Evolutionary conservation across 352 stramenopile species (phyloP).

Genomic region (Globisporangium emineosum): DNA sequence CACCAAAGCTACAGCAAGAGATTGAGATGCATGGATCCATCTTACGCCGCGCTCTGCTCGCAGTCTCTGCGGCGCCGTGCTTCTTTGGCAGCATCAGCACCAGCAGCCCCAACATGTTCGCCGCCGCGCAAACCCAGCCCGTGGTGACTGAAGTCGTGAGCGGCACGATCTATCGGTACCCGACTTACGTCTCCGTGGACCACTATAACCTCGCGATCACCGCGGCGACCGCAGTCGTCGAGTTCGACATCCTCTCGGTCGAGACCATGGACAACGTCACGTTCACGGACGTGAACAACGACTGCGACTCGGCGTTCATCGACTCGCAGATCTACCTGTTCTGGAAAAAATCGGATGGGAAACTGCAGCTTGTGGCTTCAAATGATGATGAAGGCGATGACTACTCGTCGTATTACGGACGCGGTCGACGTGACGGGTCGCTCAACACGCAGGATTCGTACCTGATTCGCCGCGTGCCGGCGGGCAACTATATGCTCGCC

Average conservation of each 20-base stretch:
- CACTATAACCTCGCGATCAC: conserved; percentile 51
- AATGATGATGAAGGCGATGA: conserved; percentile 72
- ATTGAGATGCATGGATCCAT: background rate
- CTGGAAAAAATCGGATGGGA: conserved; percentile 21
- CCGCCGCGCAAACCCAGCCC: conserved; percentile 4
- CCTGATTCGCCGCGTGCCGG: conserved; percentile 39
- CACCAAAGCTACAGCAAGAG: background rate
- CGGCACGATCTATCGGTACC: conserved; percentile 54
- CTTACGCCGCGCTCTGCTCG: background rate
- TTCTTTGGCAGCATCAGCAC: background rate
- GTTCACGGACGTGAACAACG: conserved; percentile 56
- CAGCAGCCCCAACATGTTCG: background rate
- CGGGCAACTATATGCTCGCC: conserved; percentile 53
- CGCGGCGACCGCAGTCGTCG: conserved; percentile 37
- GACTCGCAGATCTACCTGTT: conserved; percentile 64
- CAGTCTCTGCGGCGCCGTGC: background rate
- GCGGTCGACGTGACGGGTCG: conserved; percentile 43
- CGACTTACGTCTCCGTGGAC: conserved; percentile 52
- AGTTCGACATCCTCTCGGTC: conserved; percentile 68
- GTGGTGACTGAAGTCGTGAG: conserved; percentile 44
- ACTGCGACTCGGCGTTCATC: conserved; percentile 75
- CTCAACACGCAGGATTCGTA: conserved; percentile 54
- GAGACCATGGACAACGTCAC: conserved; percentile 48
- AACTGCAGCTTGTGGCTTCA: conserved; percentile 36
- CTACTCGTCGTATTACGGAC: conserved; percentile 39